Evolutionary conservation across 495 filamentous ascomycete species (phyloP), one percentile per base, ranked within the genome.

Genomic region (Aspergillus sparsus): DNA sequence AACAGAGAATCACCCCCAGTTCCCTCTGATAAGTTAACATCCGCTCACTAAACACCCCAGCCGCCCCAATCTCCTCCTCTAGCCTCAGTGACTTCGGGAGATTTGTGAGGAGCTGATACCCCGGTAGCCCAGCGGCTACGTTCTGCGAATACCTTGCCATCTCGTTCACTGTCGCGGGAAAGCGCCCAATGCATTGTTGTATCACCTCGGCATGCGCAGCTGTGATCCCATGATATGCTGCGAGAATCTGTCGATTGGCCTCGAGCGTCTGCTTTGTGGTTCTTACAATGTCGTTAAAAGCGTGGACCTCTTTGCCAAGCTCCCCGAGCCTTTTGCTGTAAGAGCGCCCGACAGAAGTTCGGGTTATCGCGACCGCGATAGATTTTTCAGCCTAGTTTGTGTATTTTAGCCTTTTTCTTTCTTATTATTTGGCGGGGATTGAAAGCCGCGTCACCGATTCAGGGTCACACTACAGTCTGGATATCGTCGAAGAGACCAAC

Each of bases 11-110:
- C 42, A 45, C 13, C 42, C 42, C 42, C 15, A 46, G 42, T 46
- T 46, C 42, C 42, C 15, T 46, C 42, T 46, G 42, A 16, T 46
- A 46, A 7, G 42, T 46, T 46, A 46, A 16, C 42, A 46, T 16
- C 42, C 42, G 42, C 13, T 46, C 42, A 12, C 42, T 13, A 16
- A 3, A 18, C 7, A 46, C 15, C 42, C 15, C 3, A 16, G 15
- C 42, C 7, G 7, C 42, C 12, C 42, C 42, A 3, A 46, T 16
- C 0, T 46, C 42, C 15, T 46, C 7, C 15, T 46, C 3, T 16
- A 0, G 12, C 42, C 6, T 46, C 15, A 46, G 3, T 46, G 42
- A 18, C 12, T 6, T 7, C 15, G 42, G 13, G 11, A 18, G 42
- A 3, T 16, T 18, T 16, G 42, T 16, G 42, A 46, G 15, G 12